Percentiles rank a stretch among this genome's conserved stretches.
Conservation (phyloP, 2,329 filamentous ascomycete species). For the Pseudonectria foliicola region DNA sequence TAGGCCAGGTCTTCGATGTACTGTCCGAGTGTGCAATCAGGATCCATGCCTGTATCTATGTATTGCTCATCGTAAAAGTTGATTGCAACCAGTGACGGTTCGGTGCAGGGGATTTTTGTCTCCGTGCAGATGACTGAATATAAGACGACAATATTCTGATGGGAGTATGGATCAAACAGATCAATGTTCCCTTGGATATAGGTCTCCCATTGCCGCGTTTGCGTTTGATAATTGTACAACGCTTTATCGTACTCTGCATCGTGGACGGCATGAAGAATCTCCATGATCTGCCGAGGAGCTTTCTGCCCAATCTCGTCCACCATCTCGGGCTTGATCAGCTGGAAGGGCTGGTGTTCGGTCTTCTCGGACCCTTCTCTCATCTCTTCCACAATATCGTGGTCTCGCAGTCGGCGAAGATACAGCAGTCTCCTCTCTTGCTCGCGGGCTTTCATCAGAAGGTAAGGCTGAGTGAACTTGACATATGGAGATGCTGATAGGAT, state of each 20-base stretch:
- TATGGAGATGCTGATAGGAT: constrained; percentile 93
- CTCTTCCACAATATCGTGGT: constrained; percentile 60
- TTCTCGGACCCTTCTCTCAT: constrained; percentile 50
- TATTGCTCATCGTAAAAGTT: constrained; percentile 94
- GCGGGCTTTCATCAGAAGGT: constrained; percentile 83
- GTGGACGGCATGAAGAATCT: constrained; percentile 89
- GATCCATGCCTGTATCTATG: constrained; percentile 61
- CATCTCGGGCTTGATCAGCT: constrained; percentile 93
- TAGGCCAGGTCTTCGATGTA: constrained; percentile 88
- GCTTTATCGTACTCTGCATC: constrained; percentile 96
- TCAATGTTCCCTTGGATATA: constrained; percentile 84
- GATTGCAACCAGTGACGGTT: constrained; percentile 82
- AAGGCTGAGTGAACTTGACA: constrained; percentile 90
- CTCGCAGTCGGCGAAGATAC: constrained; percentile 74
- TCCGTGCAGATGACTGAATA: constrained; percentile 91
- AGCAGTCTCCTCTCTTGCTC: constrained; percentile 82
- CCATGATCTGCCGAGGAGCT: constrained; percentile 79
- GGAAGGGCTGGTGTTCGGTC: constrained; percentile 63
- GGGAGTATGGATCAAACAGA: constrained; percentile 88
- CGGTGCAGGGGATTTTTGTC: constrained; percentile 87
- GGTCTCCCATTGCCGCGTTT: constrained; percentile 93
- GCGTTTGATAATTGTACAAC: constrained; percentile 85
- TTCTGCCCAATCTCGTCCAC: constrained; percentile 75
- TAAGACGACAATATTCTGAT: constrained; percentile 92
- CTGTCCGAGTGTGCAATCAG: constrained; percentile 88